These are phyloP conservation scores for Cercospora sojina DNA, from an alignment of 2,329 filamentous ascomycete species.

Conservation along the genomic window DNA sequence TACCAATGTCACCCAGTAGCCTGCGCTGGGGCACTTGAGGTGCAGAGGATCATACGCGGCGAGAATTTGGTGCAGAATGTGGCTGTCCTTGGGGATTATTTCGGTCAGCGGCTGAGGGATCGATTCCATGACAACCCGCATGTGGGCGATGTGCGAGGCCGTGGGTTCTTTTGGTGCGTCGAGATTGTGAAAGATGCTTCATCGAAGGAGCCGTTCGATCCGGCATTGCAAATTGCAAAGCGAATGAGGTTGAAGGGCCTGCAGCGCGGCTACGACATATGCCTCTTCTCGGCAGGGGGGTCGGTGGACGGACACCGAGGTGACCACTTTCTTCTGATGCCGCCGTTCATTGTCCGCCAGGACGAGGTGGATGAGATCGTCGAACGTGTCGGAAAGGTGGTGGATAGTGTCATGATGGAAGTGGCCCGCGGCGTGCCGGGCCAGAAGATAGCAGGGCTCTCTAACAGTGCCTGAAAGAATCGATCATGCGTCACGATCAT, in stretches of 20 bases:
- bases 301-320: constrained; percentile 7
- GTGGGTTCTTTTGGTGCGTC: constrained; percentile 53
- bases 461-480: constrained; percentile 8
- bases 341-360: constrained; percentile 9
- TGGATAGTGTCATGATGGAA: constrained; percentile 9
- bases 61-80: constrained; percentile 59
- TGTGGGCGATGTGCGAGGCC: constrained; percentile 60
- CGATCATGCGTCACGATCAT: neutral
- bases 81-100: constrained; percentile 48
- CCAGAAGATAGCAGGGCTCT: constrained; percentile 11
- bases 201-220: constrained; percentile 7
- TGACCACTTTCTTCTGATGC: constrained; percentile 12
- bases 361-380: constrained; percentile 12
- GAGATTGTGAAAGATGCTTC: constrained; percentile 15
- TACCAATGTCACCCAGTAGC: constrained; percentile 59
- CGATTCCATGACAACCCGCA: constrained; percentile 45
- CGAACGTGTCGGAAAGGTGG: constrained; percentile 6
- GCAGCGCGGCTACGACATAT: constrained; percentile 7
- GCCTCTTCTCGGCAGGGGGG: constrained; percentile 5
- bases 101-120: constrained; percentile 45
- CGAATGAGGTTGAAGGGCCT: constrained; percentile 12
- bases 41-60: constrained; percentile 57
- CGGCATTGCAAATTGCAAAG: constrained; percentile 11
- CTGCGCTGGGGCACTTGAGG: constrained; percentile 60
- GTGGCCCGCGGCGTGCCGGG: neutral